Evolutionary conservation across 345 rosid species (phyloP).

Genomic region (Mangifera indica): DNA sequence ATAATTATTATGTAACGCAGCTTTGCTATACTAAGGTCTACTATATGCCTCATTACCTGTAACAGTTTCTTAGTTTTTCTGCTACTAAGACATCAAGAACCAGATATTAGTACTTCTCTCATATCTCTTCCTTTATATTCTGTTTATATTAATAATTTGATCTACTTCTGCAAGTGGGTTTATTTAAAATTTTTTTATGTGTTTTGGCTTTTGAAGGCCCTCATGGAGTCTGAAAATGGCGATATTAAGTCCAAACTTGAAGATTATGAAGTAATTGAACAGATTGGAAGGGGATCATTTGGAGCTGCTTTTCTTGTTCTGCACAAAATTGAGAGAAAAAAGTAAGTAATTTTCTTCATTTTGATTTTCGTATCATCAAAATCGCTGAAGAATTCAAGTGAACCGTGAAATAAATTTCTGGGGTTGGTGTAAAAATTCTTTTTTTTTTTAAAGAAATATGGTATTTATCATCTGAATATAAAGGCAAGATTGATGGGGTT

Average conservation of each 20-base stretch:
- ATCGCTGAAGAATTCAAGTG: conserved; percentile 12
- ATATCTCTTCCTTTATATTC: conserved; percentile 2
- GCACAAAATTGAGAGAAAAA: conserved; percentile 63
- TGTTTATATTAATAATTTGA: conserved; percentile 6
- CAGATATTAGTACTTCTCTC: neutral
- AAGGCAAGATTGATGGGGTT: conserved; percentile 1
- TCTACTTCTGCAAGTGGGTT: conserved; percentile 15
- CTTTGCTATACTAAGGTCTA: conserved; percentile 24
- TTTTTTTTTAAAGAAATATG: neutral
- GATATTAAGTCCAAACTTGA: conserved; percentile 66
- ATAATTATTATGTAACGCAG: conserved; percentile 33
- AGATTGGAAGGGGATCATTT: conserved; percentile 81
- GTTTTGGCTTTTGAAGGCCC: conserved; percentile 25
- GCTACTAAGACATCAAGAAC: conserved; percentile 12
- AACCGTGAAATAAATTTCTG: neutral
- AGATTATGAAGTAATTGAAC: conserved; percentile 77
- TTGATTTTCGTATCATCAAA: conserved; percentile 4
- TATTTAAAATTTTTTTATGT: neutral
- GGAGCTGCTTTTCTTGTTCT: conserved; percentile 87
- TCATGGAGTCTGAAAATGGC: conserved; percentile 50
- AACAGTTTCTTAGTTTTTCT: conserved; percentile 8
- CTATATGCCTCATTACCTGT: conserved; percentile 25
- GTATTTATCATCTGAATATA: neutral
- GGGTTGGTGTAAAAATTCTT: neutral
- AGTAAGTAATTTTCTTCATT: conserved; percentile 34